Conservation (phyloP, 2,329 filamentous ascomycete genomes). For the Rhinocladiella similis region DNA sequence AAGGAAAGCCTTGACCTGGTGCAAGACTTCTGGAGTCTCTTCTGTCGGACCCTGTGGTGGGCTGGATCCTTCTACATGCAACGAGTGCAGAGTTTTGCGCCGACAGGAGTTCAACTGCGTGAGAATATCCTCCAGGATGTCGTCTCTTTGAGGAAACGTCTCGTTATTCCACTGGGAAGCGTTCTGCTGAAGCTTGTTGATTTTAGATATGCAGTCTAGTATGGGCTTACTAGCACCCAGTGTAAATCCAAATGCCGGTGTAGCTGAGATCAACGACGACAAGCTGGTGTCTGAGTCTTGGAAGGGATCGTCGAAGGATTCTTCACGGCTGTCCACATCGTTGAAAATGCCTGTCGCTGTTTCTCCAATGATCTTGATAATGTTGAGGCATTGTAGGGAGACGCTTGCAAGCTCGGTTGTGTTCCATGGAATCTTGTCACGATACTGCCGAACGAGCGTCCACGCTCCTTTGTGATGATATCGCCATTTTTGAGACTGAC, state of each 20-base stretch:
- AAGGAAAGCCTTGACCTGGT: conserved; percentile 25
- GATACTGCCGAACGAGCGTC: conserved; percentile 13
- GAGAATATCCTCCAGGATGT: no score
- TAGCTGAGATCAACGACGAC: no score
- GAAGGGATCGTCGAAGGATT: not conserved
- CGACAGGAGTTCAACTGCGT: no score
- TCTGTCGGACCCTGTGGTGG: not conserved
- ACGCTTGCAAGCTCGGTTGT: conserved; percentile 25
- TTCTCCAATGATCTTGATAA: conserved; percentile 21
- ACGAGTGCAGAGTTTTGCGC: not conserved
- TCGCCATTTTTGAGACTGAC: conserved; percentile 21
- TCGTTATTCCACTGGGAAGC: no score
- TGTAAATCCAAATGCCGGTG: no score
- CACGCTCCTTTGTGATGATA: conserved; percentile 26
- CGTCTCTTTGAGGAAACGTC: no score
- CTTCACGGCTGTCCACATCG: not conserved
- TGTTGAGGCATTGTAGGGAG: conserved; percentile 24
- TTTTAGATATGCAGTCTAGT: no score
- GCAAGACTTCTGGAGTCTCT: not conserved
- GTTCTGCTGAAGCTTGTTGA: not conserved
- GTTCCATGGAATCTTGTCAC: conserved; percentile 16
- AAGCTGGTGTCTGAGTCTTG: not conserved
- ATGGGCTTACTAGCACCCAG: no score
- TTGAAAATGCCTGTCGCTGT: conserved; percentile 1
- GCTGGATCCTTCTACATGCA: not conserved